Evolutionary conservation across 1,139 yeast genomes (phyloP).

Genomic region (Blastobotrys indianensis): DNA sequence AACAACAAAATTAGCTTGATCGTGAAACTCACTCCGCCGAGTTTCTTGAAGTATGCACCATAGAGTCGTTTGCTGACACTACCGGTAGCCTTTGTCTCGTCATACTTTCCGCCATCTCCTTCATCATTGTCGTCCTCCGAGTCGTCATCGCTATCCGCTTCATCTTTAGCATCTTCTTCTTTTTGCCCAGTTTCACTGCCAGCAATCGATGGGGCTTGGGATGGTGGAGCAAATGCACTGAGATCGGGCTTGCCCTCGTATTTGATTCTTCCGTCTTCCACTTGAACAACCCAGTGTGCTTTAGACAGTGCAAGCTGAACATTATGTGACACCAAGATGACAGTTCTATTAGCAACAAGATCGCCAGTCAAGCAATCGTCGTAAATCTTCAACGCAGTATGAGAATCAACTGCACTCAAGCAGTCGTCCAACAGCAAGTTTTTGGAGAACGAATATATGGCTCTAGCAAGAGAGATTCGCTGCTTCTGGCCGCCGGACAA

Average conservation of each 20-base stretch:
- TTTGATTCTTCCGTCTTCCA: too few relatives aligned
- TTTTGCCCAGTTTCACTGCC: too few relatives aligned
- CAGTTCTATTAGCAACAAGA: conserved; percentile 76
- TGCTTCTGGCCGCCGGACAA: conserved; percentile 97
- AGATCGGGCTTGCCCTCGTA: too few relatives aligned
- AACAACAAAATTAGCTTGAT: conserved; percentile 42
- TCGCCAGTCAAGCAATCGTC: conserved; percentile 86
- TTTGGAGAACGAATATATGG: conserved; percentile 76
- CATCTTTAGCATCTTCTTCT: too few relatives aligned
- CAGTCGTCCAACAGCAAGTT: conserved; percentile 88
- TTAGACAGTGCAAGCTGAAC: conserved; percentile 58
- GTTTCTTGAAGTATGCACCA: conserved; percentile 53
- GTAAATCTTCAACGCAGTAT: conserved; percentile 90
- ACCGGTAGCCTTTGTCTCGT: conserved; percentile 81
- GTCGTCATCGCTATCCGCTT: too few relatives aligned
- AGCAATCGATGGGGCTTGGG: too few relatives aligned
- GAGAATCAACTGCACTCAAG: conserved; percentile 93
- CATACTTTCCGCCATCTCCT: conserved; percentile 27
- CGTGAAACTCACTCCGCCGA: conserved; percentile 57
- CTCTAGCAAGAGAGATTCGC: conserved; percentile 91
- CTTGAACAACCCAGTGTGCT: too few relatives aligned
- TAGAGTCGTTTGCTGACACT: conserved; percentile 69
- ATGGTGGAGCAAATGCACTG: too few relatives aligned
- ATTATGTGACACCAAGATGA: conserved; percentile 88
- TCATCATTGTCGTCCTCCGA: too few relatives aligned